Evolutionary conservation across 2,329 filamentous ascomycete genomes (phyloP), one percentile per base, ranked within the genome.

Genomic region (Aureobasidium sp.): DNA sequence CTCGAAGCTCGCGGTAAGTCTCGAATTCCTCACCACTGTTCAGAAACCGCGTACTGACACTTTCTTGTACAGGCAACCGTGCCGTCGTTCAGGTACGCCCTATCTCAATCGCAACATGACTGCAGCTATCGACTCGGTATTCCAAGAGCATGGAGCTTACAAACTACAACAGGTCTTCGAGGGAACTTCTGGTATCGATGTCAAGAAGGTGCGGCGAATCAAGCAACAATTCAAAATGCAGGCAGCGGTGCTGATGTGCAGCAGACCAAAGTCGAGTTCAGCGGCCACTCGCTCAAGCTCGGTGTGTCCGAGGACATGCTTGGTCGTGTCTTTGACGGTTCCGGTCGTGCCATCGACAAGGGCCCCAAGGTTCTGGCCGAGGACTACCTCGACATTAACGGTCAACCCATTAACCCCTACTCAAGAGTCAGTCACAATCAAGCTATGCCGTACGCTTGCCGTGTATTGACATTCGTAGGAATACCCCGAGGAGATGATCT

Each of bases 401-500:
- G 94, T 70, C 94, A 87, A 77, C 93, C 94, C 64, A 99, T 99
- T 80, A 99, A 99, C 81, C 94, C 94, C 65, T 97, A 94, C 81
- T 93, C 92, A 65, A 87, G 94, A 82, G 93, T 95, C 84, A 48
- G 55, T 58, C 55, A 20, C 70, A 85, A 73, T 57, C 13, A 36
- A 39, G 29, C 9, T 23, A 29, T 10, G 7, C 41, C 13, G 10
- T 27, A 17, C 20, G 59, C 39, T 46, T 20, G 47, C 47, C 13
- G 29, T 36, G 34, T 47, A 41, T 27, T 58, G 55, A 58, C 34
- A n/a, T 47, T 29, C 10, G 20, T 23, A 58, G 55, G 55, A 58
- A 58, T 99, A 99, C 75, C 94, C 94, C 72, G 94, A 99, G 81
- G 95, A 99, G 80, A 99, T 99, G 93, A 97, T 99, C 72, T 94